phyloP scores from a whole-genome alignment of 805 yeast species.

The Candida rishiriensis region DNA sequence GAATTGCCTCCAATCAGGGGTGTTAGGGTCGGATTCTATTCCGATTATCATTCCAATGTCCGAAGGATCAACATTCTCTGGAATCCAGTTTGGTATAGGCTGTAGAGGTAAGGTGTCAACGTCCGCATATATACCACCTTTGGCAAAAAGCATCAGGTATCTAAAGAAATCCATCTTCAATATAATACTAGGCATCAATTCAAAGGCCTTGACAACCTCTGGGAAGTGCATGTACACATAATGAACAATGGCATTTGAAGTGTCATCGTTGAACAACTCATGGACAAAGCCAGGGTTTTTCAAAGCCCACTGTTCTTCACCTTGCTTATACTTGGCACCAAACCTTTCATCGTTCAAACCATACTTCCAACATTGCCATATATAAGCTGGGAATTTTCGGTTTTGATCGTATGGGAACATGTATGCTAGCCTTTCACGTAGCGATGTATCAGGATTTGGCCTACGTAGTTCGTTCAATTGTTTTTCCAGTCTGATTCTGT shows the following conservation, averaged over 20 bases:
- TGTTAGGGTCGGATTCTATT: slow-evolving; percentile 61
- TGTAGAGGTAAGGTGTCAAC: slow-evolving; percentile 74
- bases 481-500: slow-evolving; percentile 54
- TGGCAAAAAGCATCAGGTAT: slow-evolving; percentile 62
- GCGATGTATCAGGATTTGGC: slow-evolving; percentile 53
- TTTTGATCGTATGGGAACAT: slow-evolving; percentile 65
- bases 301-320: slow-evolving; percentile 62
- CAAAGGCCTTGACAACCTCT: slow-evolving; percentile 65
- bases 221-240: slow-evolving; percentile 61
- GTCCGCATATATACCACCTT: slow-evolving; percentile 81
- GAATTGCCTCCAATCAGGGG: slow-evolving; percentile 60
- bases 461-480: slow-evolving; percentile 62
- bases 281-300: slow-evolving; percentile 78
- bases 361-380: slow-evolving; percentile 82
- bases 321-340: slow-evolving; percentile 51
- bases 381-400: slow-evolving; percentile 65
- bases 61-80: slow-evolving; percentile 51
- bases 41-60: slow-evolving; percentile 72
- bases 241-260: slow-evolving; percentile 61
- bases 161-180: slow-evolving; percentile 72
- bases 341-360: slow-evolving; percentile 57
- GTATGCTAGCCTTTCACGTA: slow-evolving; percentile 63
- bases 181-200: slow-evolving; percentile 58
- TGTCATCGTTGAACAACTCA: slow-evolving; percentile 68
- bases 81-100: slow-evolving; percentile 80